A percentile compares a stretch with the other conserved stretches of the same genome.
These are phyloP conservation scores for Penicillium sp. DNA, from an alignment of 2,329 filamentous ascomycete species.

Conservation along the genomic window DNA sequence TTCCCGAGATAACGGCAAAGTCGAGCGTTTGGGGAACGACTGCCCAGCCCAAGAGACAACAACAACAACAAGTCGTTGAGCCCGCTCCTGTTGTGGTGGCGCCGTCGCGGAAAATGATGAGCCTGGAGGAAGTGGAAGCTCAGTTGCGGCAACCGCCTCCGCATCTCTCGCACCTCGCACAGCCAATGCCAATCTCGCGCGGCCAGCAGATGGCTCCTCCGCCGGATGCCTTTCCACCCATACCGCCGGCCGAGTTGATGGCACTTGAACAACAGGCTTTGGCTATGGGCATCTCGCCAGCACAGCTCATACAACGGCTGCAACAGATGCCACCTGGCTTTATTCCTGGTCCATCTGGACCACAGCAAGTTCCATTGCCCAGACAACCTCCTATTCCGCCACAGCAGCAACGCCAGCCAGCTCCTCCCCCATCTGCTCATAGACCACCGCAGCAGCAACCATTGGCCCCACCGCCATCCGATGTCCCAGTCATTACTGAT, in stretches of 20 bases:
- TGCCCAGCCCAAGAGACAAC: constrained; percentile 33
- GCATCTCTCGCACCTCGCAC: constrained; percentile 11
- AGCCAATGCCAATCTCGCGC: constrained; percentile 26
- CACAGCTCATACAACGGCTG: constrained; percentile 33
- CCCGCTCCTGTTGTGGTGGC: constrained; percentile 21
- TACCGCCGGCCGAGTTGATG: constrained; percentile 45
- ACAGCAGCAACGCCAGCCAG: constrained; percentile 4
- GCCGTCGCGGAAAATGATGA: constrained; percentile 78
- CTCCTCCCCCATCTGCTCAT: not conserved
- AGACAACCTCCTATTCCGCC: constrained; percentile 5
- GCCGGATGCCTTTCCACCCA: constrained; percentile 27
- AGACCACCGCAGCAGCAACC: constrained; percentile 20
- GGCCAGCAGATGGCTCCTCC: constrained; percentile 28
- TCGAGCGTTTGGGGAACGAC: constrained; percentile 85
- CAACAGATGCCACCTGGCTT: constrained; percentile 41
- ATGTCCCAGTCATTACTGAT: constrained; percentile 58
- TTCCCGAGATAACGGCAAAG: constrained; percentile 88
- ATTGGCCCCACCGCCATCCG: constrained; percentile 29
- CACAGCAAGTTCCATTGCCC: constrained; percentile 48
- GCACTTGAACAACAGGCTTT: constrained; percentile 46
- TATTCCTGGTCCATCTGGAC: constrained; percentile 43
- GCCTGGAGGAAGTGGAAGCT: constrained; percentile 93
- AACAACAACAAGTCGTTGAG: constrained; percentile 21
- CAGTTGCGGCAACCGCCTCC: constrained; percentile 68
- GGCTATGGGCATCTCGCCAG: constrained; percentile 30